Percentiles rank a stretch among this genome's conserved stretches.
Conservation (phyloP, 192 early-diverging fungal species). For the Rhizophagus clarus region DNA sequence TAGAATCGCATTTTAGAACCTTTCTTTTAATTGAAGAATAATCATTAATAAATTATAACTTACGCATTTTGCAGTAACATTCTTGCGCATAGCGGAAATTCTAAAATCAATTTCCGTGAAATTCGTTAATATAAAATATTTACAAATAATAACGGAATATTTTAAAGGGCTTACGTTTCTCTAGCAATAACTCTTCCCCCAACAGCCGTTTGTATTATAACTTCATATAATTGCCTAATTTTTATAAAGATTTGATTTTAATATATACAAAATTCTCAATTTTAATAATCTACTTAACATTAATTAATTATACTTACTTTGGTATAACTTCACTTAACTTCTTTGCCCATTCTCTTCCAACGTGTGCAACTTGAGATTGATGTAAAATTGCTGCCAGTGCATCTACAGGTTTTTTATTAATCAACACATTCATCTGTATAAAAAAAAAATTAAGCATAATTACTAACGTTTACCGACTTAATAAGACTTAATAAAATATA, state of each 20-base stretch:
- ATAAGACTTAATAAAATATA: not conserved
- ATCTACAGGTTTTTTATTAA: conserved; percentile 92
- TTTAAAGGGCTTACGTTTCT: conserved; percentile 62
- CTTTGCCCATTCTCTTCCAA: conserved; percentile 83
- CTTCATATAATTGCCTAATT: conserved; percentile 86
- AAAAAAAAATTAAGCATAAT: not conserved
- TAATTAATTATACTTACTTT: conserved; percentile 29
- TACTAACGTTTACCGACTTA: not conserved
- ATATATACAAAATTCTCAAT: conserved; percentile 3
- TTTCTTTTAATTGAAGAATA: not conserved
- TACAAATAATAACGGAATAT: not conserved
- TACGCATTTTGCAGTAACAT: conserved; percentile 94
- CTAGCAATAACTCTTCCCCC: conserved; percentile 84
- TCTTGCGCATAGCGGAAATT: conserved; percentile 84
- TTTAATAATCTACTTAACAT: conserved; percentile 18
- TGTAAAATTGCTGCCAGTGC: conserved; percentile 90
- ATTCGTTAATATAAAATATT: not conserved
- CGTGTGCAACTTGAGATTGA: conserved; percentile 62
- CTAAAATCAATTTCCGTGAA: conserved; percentile 33
- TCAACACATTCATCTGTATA: conserved; percentile 76
- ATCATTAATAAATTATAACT: conserved; percentile 21
- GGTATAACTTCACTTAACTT: conserved; percentile 81
- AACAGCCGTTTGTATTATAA: conserved; percentile 87
- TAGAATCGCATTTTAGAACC: not conserved
- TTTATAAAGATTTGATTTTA: not conserved